phyloP scores from a whole-genome alignment of 306 rosid genomes.

The Medicago truncatula region MtrunA17r5.0-ANR NC_053044.1:15784001-15784500 shows the following conservation, averaged over 20 bases:
- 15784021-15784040: conserved; percentile 60
- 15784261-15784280: conserved; percentile 91
- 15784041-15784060: conserved; percentile 68
- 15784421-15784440: conserved; percentile 91
- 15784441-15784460: conserved; percentile 62
- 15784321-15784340: conserved; percentile 90
- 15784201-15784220: conserved; percentile 83
- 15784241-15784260: conserved; percentile 88
- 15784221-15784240: conserved; percentile 78
- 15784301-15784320: conserved; percentile 89
- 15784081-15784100: conserved; percentile 64
- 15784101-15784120: conserved; percentile 66
- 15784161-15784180: conserved; percentile 67
- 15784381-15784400: conserved; percentile 77
- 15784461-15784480: conserved; percentile 76
- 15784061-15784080: conserved; percentile 63
- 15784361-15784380: conserved; percentile 81
- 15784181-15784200: conserved; percentile 83
- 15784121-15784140: conserved; percentile 65
- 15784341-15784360: conserved; percentile 96
- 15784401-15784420: conserved; percentile 85
- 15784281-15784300: conserved; percentile 91
- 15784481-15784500: conserved; percentile 87
- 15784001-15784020: conserved; percentile 66
- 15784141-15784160: conserved; percentile 44